Percentiles rank a stretch among this genome's conserved stretches.
phyloP scores from a whole-genome alignment of 2,329 filamentous ascomycete species.

The Exophiala dermatitidis region DNA sequence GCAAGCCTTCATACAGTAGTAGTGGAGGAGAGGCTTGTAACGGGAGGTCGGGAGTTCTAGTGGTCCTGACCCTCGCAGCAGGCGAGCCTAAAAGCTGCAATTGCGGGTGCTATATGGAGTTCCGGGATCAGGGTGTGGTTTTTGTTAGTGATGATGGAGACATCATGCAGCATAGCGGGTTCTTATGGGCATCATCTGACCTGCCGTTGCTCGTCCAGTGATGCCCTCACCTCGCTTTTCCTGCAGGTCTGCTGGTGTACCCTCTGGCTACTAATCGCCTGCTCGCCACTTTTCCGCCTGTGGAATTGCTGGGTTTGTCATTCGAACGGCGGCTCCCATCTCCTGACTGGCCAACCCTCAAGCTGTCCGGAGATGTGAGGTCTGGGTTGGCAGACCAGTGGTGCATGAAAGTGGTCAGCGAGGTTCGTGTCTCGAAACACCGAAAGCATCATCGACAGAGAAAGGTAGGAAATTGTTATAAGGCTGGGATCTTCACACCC shows the following conservation, averaged over 20 bases:
- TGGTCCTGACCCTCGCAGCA: not conserved
- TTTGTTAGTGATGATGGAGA: conserved; percentile 15
- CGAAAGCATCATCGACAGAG: not conserved
- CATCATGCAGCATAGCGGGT: conserved; percentile 11
- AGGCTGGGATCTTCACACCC: not conserved
- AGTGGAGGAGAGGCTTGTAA: conserved; percentile 2
- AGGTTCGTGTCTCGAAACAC: not conserved
- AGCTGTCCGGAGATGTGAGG: not conserved
- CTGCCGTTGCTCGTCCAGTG: conserved; percentile 9
- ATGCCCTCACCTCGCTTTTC: not conserved
- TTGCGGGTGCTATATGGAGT: conserved; percentile 10
- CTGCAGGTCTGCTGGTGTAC: conserved; percentile 5
- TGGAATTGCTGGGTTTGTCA: not conserved
- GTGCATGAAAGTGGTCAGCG: not conserved
- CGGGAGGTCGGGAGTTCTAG: conserved; percentile 3
- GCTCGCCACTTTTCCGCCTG: not conserved
- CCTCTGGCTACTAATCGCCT: not conserved
- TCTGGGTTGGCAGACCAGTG: not conserved
- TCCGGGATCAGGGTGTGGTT: not conserved
- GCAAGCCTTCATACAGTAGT: not conserved
- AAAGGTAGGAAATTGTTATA: not conserved
- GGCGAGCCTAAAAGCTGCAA: conserved; percentile 1
- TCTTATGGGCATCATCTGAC: conserved; percentile 22
- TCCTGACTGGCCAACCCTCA: not conserved
- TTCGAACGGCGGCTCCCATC: not conserved